Percentiles rank a stretch among this genome's conserved stretches.
These are phyloP conservation scores for Isoetes engelmannii DNA, from an alignment of 83 land plant genomes.

Conservation along the genomic window DNA sequence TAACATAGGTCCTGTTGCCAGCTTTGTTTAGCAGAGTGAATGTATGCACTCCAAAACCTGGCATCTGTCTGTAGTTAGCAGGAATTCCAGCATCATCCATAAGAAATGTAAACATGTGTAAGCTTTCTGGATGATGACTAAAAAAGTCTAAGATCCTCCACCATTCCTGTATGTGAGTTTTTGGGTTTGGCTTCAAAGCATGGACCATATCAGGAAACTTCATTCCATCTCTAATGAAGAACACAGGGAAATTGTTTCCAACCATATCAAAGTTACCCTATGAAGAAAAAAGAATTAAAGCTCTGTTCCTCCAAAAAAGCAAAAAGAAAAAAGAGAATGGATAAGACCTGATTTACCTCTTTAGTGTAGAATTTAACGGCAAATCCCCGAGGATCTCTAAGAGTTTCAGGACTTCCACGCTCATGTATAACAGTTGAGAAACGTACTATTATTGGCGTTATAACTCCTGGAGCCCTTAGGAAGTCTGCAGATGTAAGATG, in stretches of 20 bases:
- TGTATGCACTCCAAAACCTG: slow-evolving; percentile 27
- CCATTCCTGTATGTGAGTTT: slow-evolving; percentile 35
- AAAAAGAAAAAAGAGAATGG: background rate
- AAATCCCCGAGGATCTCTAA: slow-evolving; percentile 33
- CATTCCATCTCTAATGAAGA: slow-evolving; percentile 26
- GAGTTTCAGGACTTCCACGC: slow-evolving; percentile 28
- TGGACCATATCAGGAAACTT: slow-evolving; percentile 37
- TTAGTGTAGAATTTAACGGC: slow-evolving; percentile 35
- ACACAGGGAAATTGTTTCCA: slow-evolving; percentile 35
- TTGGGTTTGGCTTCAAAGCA: slow-evolving; percentile 32
- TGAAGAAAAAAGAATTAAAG: too few species aligned
- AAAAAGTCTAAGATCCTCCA: too few species aligned
- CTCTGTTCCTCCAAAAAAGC: background rate
- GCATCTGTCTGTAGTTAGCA: slow-evolving; percentile 22
- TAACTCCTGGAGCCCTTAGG: slow-evolving; percentile 22
- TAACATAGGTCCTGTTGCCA: slow-evolving; percentile 24
- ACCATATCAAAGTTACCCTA: slow-evolving; percentile 34
- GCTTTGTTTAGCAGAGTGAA: slow-evolving; percentile 25
- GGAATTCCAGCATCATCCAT: slow-evolving; percentile 21
- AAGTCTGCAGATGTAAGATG: slow-evolving; percentile 18
- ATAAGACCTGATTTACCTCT: slow-evolving; percentile 11
- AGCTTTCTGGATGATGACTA: background rate
- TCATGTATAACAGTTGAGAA: slow-evolving; percentile 33
- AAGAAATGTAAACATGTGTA: slow-evolving; percentile 12
- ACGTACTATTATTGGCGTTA: slow-evolving; percentile 25